Percentiles rank a stretch among this genome's conserved stretches.
Evolutionary conservation across 768 basidiomycete genomes (phyloP).

Genomic region (Tricholoma sp.): DNA sequence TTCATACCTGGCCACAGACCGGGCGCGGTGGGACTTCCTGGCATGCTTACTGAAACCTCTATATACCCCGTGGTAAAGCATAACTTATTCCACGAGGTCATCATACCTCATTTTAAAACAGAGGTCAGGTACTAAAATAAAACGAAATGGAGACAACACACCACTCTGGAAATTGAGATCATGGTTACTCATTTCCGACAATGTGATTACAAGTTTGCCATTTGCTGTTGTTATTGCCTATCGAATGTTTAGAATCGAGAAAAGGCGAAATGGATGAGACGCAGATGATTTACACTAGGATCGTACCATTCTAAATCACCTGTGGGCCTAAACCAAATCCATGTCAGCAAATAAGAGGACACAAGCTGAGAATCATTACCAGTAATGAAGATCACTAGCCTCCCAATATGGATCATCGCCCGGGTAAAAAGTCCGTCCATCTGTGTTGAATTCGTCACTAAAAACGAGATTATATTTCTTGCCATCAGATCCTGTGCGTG

Average conservation of each 20-base stretch:
- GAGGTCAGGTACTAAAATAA: slow-evolving; percentile 11
- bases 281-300: slow-evolving; percentile 43
- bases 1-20: slow-evolving; percentile 82
- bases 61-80: slow-evolving; percentile 93
- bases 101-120: slow-evolving; percentile 41
- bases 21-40: slow-evolving; percentile 52
- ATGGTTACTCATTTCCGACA: slow-evolving; percentile 64
- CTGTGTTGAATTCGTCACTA: slow-evolving; percentile 66
- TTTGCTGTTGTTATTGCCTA: slow-evolving; percentile 66
- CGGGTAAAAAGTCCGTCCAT: slow-evolving; percentile 67
- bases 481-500: slow-evolving; percentile 70
- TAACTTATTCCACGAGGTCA: slow-evolving; percentile 90
- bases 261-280: neutral
- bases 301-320: slow-evolving; percentile 84
- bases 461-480: slow-evolving; percentile 78
- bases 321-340: slow-evolving; percentile 42
- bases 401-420: slow-evolving; percentile 86
- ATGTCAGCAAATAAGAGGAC: slow-evolving; percentile 1
- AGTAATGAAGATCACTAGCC: slow-evolving; percentile 83
- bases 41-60: slow-evolving; percentile 75
- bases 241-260: slow-evolving; percentile 2
- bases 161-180: slow-evolving; percentile 83
- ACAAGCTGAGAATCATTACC: slow-evolving; percentile 35
- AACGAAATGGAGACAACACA: slow-evolving; percentile 33
- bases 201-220: slow-evolving; percentile 79